phyloP scores from a whole-genome alignment of 2,329 filamentous ascomycete genomes.

The Xylariales sp. region DNA sequence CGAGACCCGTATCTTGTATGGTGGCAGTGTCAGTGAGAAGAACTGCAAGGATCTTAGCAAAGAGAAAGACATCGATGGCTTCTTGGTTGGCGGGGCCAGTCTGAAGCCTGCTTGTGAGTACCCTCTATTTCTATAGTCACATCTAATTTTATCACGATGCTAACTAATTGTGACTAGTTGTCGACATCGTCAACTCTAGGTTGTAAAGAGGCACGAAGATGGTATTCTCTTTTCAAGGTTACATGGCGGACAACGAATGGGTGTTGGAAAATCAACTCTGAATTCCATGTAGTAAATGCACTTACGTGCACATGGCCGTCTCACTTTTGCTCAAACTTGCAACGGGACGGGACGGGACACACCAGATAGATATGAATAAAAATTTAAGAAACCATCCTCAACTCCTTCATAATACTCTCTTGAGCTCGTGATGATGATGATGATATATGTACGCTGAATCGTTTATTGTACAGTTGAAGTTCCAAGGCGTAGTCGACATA shows the following conservation, averaged over 20 bases:
- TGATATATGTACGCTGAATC: constrained; percentile 32
- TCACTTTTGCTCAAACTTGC: not conserved
- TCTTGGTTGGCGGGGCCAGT: constrained; percentile 95
- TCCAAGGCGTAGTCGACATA: constrained; percentile 29
- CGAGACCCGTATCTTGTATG: constrained; percentile 93
- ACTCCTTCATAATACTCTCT: constrained; percentile 15
- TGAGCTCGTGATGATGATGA: constrained; percentile 28
- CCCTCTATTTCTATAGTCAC: constrained; percentile 23
- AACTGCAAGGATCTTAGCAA: constrained; percentile 94
- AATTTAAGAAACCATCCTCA: constrained; percentile 13
- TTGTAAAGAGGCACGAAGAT: constrained; percentile 52
- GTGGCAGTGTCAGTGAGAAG: constrained; percentile 96
- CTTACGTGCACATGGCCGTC: constrained; percentile 1
- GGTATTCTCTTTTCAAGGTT: constrained; percentile 15
- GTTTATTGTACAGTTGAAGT: constrained; percentile 31
- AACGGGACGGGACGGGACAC: not conserved
- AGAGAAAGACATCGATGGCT: constrained; percentile 96
- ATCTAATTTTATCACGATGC: constrained; percentile 2
- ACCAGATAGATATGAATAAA: constrained; percentile 5
- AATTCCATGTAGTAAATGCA: constrained; percentile 10
- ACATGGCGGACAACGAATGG: constrained; percentile 13
- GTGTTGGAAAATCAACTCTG: constrained; percentile 23
- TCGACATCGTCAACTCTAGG: constrained; percentile 70
- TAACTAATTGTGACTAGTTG: constrained; percentile 56
- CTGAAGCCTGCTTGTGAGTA: constrained; percentile 93